A percentile compares a stretch with the other conserved stretches of the same genome.
Evolutionary conservation across 1,284 basidiomycete species (phyloP).

Genomic region (Blastosporella zonata): DNA sequence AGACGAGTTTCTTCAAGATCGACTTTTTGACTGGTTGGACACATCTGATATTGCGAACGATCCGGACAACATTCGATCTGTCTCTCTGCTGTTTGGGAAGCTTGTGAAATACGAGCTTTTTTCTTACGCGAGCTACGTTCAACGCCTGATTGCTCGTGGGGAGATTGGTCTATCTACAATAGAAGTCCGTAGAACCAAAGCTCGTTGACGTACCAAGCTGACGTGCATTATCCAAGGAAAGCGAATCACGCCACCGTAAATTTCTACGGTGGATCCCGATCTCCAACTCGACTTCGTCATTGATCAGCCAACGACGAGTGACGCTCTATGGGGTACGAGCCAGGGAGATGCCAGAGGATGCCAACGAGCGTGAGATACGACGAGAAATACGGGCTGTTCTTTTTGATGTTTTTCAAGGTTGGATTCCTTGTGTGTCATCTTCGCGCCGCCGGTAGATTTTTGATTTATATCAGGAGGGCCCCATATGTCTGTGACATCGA

Average conservation of each 20-base stretch:
- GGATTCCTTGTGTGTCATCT: not conserved
- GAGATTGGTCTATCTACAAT: conserved; percentile 56
- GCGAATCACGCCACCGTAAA: conserved; percentile 58
- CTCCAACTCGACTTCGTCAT: conserved; percentile 50
- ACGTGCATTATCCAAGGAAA: conserved; percentile 25
- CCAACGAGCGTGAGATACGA: conserved; percentile 63
- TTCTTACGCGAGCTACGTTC: conserved; percentile 82
- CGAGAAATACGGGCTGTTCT: conserved; percentile 62
- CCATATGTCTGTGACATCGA: conserved; percentile 29
- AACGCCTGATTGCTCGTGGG: conserved; percentile 80
- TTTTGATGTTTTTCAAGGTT: conserved; percentile 68
- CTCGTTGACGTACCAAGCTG: not conserved
- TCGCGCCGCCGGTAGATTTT: not conserved
- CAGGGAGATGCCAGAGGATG: conserved; percentile 66
- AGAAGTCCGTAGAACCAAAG: conserved; percentile 39
- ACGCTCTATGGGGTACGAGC: conserved; percentile 64
- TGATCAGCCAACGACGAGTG: conserved; percentile 64
- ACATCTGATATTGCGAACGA: conserved; percentile 61
- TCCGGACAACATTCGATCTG: conserved; percentile 52
- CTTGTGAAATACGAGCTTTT: conserved; percentile 76
- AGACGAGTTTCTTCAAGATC: conserved; percentile 62
- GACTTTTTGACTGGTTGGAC: conserved; percentile 86
- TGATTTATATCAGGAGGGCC: conserved; percentile 28
- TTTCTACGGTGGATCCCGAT: conserved; percentile 71
- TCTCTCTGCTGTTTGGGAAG: conserved; percentile 78